Conservation (phyloP, 2,329 filamentous ascomycete genomes). For the Calonectria fujianensis region DNA sequence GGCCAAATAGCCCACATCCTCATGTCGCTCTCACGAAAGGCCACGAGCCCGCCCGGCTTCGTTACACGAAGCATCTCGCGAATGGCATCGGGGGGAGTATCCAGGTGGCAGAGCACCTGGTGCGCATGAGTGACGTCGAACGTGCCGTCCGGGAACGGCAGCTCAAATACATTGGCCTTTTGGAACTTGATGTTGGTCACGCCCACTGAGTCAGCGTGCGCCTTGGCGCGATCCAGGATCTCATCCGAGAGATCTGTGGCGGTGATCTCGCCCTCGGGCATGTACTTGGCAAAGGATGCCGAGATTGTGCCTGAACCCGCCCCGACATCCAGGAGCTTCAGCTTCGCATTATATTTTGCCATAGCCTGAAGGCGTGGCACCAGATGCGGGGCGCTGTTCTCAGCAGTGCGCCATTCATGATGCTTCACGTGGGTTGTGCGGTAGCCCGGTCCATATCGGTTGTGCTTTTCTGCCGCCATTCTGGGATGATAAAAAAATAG, state of each 20-base stretch:
- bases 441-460: slow-evolving; percentile 55
- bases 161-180: slow-evolving; percentile 55
- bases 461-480: slow-evolving; percentile 52
- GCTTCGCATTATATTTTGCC: slow-evolving; percentile 53
- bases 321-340: slow-evolving; percentile 68
- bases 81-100: slow-evolving; percentile 58
- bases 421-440: slow-evolving; percentile 53
- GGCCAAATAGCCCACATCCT: slow-evolving; percentile 57
- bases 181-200: slow-evolving; percentile 55
- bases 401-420: slow-evolving; percentile 64
- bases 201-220: slow-evolving; percentile 49
- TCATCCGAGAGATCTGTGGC: slow-evolving; percentile 58
- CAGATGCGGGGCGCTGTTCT: slow-evolving; percentile 66
- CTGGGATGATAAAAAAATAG: neutral
- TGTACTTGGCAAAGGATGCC: slow-evolving; percentile 63
- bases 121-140: slow-evolving; percentile 67
- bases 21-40: slow-evolving; percentile 59
- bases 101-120: slow-evolving; percentile 66
- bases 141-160: slow-evolving; percentile 62
- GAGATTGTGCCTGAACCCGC: slow-evolving; percentile 71
- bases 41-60: slow-evolving; percentile 64
- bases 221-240: slow-evolving; percentile 55
- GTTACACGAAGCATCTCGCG: slow-evolving; percentile 66
- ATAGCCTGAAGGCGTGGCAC: slow-evolving; percentile 61
- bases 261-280: slow-evolving; percentile 61